Percentiles rank a stretch among this genome's conserved stretches.
Conservation (phyloP, 768 basidiomycete species). For the Mycena pura region DNA sequence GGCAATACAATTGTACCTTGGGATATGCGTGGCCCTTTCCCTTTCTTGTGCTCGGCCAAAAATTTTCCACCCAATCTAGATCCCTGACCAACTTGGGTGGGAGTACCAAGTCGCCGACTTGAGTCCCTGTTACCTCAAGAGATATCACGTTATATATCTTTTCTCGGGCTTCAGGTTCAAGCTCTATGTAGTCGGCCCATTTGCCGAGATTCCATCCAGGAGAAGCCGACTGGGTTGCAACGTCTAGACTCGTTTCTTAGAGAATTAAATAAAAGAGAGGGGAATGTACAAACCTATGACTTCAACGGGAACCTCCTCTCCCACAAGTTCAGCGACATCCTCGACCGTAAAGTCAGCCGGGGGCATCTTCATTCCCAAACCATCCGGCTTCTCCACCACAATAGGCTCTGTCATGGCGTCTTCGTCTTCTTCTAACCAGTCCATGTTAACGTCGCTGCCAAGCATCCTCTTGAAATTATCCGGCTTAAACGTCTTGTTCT, state of each 20-base stretch:
- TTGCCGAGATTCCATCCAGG: conserved; percentile 89
- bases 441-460: conserved; percentile 67
- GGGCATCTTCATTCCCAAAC: conserved; percentile 93
- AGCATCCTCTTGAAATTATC: conserved; percentile 73
- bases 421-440: conserved; percentile 79
- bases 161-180: conserved; percentile 71
- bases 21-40: conserved; percentile 80
- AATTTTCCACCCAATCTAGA: conserved; percentile 96
- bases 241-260: conserved; percentile 56
- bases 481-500: conserved; percentile 66
- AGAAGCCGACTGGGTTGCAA: conserved; percentile 84
- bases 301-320: conserved; percentile 80
- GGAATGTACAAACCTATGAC: conserved; percentile 76
- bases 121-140: conserved; percentile 88
- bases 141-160: conserved; percentile 96
- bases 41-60: conserved; percentile 85
- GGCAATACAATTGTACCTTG: conserved; percentile 94
- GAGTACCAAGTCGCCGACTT: conserved; percentile 76
- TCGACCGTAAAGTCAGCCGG: conserved; percentile 70
- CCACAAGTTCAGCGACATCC: conserved; percentile 82
- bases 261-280: neutral
- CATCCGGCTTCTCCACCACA: conserved; percentile 77
- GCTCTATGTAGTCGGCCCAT: conserved; percentile 89
- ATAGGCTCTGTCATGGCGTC: conserved; percentile 84
- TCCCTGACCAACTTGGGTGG: conserved; percentile 88